Percentiles rank a stretch among this genome's conserved stretches.
phyloP scores from a whole-genome alignment of 192 early-diverging fungal genomes.

The Pilobolus umbonatus region DNA sequence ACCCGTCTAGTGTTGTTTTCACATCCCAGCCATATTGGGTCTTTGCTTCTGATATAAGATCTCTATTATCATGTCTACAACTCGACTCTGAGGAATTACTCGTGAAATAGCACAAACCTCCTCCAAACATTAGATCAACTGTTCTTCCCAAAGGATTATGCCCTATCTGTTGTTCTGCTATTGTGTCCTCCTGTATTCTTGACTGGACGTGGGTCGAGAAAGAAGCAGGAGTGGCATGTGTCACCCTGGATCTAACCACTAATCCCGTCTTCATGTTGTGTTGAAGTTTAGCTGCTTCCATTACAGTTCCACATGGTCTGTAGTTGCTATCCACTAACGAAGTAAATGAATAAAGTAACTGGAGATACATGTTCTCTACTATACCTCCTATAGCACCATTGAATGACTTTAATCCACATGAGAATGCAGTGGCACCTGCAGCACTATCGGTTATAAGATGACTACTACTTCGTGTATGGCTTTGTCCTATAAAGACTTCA shows the following conservation, averaged over 20 bases:
- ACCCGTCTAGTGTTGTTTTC: neutral
- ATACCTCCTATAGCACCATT: conserved; percentile 87
- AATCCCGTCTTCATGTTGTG: conserved; percentile 80
- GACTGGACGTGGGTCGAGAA: conserved; percentile 78
- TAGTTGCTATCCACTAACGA: conserved; percentile 43
- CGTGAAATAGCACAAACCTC: conserved; percentile 85
- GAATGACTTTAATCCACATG: conserved; percentile 86
- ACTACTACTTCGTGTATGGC: conserved; percentile 75
- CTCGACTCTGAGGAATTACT: conserved; percentile 54
- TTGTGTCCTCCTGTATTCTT: conserved; percentile 78
- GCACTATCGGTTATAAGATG: conserved; percentile 93
- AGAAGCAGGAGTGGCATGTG: conserved; percentile 83
- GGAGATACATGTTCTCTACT: neutral
- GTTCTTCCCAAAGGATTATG: conserved; percentile 79
- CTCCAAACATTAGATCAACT: conserved; percentile 89
- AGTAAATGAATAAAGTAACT: neutral
- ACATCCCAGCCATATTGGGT: conserved; percentile 56
- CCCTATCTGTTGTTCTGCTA: conserved; percentile 88
- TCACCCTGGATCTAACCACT: conserved; percentile 93
- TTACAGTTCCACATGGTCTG: conserved; percentile 86
- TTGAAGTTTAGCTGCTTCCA: conserved; percentile 85
- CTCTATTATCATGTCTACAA: conserved; percentile 73
- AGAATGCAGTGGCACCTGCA: conserved; percentile 94
- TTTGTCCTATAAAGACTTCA: conserved; percentile 73
- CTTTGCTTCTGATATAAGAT: conserved; percentile 57